Percentiles rank a stretch among this genome's conserved stretches.
These are phyloP conservation scores for Roridomyces roridus DNA, from an alignment of 768 basidiomycete species.

Conservation along the genomic window DNA sequence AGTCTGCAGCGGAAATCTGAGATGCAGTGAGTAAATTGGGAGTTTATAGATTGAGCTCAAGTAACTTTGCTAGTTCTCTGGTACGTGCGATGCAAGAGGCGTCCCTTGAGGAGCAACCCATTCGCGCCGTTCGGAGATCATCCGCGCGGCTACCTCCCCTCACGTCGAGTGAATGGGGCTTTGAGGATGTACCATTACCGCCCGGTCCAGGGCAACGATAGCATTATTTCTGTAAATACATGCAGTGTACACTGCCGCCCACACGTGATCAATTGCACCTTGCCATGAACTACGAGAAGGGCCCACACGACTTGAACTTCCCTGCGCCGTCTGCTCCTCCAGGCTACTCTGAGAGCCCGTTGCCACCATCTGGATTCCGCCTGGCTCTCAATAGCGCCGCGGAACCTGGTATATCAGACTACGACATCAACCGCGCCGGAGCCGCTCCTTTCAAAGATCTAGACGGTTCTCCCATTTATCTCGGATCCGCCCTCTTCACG, in stretches of 20 bases:
- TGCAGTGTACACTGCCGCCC: too few species aligned
- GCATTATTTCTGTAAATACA: too few species aligned
- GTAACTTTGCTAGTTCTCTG: constrained; percentile 43
- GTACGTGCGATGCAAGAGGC: constrained; percentile 44
- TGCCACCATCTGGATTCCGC: constrained; percentile 36
- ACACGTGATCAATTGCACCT: constrained; percentile 45
- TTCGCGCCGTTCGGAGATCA: constrained; percentile 29
- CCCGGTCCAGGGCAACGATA: constrained; percentile 38
- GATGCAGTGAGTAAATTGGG: constrained; percentile 62
- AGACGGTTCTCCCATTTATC: constrained; percentile 67
- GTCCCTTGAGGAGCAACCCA: constrained; percentile 33
- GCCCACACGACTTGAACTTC: not conserved
- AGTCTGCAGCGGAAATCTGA: constrained; percentile 74
- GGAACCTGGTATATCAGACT: constrained; percentile 26
- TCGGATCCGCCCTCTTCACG: constrained; percentile 75
- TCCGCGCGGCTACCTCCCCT: constrained; percentile 51
- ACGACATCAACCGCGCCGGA: constrained; percentile 47
- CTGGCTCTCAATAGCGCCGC: constrained; percentile 33
- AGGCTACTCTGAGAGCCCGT: constrained; percentile 7
- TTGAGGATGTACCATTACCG: constrained; percentile 55
- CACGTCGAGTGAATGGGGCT: constrained; percentile 58
- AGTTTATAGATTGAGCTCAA: constrained; percentile 9
- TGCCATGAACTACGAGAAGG: constrained; percentile 19
- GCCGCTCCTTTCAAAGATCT: constrained; percentile 60
- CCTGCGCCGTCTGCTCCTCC: constrained; percentile 30